Evolutionary conservation across 352 stramenopile genomes (phyloP).

Genomic region (Pythium aquatile): DNA sequence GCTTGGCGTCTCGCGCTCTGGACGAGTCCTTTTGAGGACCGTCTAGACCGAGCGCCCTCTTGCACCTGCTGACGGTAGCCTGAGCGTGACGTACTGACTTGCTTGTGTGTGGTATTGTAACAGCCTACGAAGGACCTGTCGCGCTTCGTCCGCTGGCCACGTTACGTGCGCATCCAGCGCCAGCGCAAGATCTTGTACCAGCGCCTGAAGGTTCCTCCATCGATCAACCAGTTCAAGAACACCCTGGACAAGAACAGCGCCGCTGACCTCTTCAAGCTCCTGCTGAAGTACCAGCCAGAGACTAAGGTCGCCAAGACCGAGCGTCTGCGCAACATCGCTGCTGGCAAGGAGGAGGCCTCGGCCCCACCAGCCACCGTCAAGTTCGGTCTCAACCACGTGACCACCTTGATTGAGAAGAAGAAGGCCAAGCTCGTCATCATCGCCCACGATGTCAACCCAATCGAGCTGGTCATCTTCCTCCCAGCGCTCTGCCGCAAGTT

Average conservation of each 20-base stretch:
- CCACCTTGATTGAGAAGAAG: conserved; percentile 98
- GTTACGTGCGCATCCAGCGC: conserved; percentile 98
- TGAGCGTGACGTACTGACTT: neutral
- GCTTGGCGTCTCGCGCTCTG: conserved; percentile 6
- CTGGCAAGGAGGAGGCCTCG: conserved; percentile 90
- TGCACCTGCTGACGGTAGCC: neutral
- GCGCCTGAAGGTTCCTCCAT: conserved; percentile 98
- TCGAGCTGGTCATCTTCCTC: conserved; percentile 98
- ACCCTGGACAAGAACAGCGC: conserved; percentile 98
- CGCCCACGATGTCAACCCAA: conserved; percentile 98
- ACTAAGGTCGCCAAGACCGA: conserved; percentile 97
- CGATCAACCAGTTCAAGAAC: conserved; percentile 99
- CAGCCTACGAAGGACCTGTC: conserved; percentile 96
- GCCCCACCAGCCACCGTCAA: conserved; percentile 93
- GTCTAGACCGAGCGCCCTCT: neutral
- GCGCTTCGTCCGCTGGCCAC: conserved; percentile 98
- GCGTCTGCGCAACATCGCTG: conserved; percentile 95
- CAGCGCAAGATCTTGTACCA: conserved; percentile 99
- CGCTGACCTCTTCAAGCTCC: conserved; percentile 97
- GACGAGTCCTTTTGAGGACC: neutral
- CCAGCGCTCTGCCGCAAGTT: conserved; percentile 99
- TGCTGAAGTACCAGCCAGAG: conserved; percentile 99
- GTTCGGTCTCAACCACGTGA: conserved; percentile 99
- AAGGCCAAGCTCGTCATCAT: conserved; percentile 99
- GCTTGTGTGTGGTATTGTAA: conserved; percentile 13